Evolutionary conservation across 208 protist genomes (phyloP), one percentile per base, ranked within the genome.

Genomic region (Entamoeba invadens): DNA sequence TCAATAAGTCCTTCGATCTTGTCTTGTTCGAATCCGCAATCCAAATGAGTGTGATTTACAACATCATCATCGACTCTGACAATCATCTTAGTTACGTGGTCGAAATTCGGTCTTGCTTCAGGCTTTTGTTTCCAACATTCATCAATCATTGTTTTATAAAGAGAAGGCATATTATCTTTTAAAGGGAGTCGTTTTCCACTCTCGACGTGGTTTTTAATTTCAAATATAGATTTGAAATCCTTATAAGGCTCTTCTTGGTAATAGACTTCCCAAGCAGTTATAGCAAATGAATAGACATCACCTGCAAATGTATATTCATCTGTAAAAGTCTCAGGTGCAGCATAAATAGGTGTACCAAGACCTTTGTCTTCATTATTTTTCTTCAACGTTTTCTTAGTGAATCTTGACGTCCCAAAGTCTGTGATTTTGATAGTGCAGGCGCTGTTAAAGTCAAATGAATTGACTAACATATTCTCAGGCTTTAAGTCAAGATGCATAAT

Each of bases 401-500:
- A 31, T 68, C 50, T 68, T 68, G 50, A 68, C 1, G 50, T 68
- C 2, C 50, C n/a, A n/a, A n/a, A n/a, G n/a, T n/a, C n/a, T n/a
- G n/a, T n/a, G n/a, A n/a, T n/a, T n/a, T n/a, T n/a, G 95, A 6
- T 96, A 93, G 91, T 96, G 95, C 35, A 44, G 44, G 21, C 72
- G 18, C n/a, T 44, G 44, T 68, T 25, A 68, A 25, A 12, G 25
- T 31, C 14, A 31, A 68, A 68, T 68, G 45, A 47, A 44, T 46
- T 47, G 42, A 96, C 35, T 51, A 96, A 96, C 6, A 96, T 96
- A 45, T 96, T 96, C 10, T 95, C 93, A 4, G 95, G 95, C 94
- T 96, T 96, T 31, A 96, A 93, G 92, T 96, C 95, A 6, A 92
- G 57, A 92, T n/a, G n/a, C n/a, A n/a, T n/a, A n/a, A n/a, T n/a